A percentile compares a stretch with the other conserved stretches of the same genome.
Conservation (phyloP, 1,284 basidiomycete species). For the Trichosporon sp. region DNA sequence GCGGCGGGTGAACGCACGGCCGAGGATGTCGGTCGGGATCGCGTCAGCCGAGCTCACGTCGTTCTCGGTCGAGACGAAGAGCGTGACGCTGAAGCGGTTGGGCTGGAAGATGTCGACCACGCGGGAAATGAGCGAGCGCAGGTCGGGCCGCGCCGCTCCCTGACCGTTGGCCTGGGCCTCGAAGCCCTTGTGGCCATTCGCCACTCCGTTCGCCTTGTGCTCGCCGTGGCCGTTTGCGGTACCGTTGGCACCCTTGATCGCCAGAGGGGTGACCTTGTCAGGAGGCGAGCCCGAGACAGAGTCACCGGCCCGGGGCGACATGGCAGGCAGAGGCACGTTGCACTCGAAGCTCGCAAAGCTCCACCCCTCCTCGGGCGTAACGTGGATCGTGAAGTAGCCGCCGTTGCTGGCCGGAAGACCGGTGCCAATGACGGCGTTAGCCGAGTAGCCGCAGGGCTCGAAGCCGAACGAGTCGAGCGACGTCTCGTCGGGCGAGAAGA, state of each 20-base stretch:
- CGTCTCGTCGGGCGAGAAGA: slow-evolving; percentile 74
- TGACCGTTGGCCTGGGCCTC: background rate
- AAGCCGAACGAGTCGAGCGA: slow-evolving; percentile 91
- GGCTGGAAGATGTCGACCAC: slow-evolving; percentile 93
- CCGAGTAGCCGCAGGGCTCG: slow-evolving; percentile 92
- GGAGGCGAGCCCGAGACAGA: background rate
- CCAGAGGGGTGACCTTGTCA: slow-evolving; percentile 13
- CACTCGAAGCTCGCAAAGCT: slow-evolving; percentile 98
- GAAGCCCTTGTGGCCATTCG: slow-evolving; percentile 10
- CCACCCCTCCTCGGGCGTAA: slow-evolving; percentile 95
- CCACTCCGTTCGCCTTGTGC: background rate
- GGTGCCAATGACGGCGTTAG: slow-evolving; percentile 75
- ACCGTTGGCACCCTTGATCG: slow-evolving; percentile 21
- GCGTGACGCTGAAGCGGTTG: slow-evolving; percentile 74
- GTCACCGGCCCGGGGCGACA: background rate
- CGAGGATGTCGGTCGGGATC: slow-evolving; percentile 37
- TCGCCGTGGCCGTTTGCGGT: background rate
- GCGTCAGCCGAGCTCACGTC: slow-evolving; percentile 47
- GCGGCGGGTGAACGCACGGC: slow-evolving; percentile 57
- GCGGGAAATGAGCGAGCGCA: slow-evolving; percentile 73
- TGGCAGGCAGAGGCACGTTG: slow-evolving; percentile 71
- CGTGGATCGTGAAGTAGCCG: slow-evolving; percentile 97
- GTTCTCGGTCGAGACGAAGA: slow-evolving; percentile 73
- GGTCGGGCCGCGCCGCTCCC: slow-evolving; percentile 52
- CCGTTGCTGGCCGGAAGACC: slow-evolving; percentile 53